Percentiles rank a stretch among this genome's conserved stretches.
phyloP scores from a whole-genome alignment of 306 rosid species.

The Dalbergia cultrata region DNA sequence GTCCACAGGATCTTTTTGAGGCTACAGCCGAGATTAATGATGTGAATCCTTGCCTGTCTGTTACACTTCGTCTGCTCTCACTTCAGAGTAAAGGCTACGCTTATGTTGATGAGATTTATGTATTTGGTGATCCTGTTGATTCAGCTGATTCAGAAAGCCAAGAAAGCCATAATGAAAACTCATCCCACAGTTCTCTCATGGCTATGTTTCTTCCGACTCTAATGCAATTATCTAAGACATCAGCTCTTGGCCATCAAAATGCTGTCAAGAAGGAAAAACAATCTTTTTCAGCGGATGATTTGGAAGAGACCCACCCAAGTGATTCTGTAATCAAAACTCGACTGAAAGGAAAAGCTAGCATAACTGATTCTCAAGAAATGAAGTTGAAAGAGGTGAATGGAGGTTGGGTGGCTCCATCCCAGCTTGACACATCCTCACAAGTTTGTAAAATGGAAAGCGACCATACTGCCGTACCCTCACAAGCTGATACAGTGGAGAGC shows the following conservation, averaged over 20 bases:
- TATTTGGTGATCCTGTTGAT: constrained; percentile 83
- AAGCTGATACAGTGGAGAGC: constrained; percentile 46
- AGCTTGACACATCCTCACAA: constrained; percentile 41
- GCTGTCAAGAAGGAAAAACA: constrained; percentile 56
- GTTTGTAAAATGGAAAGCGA: constrained; percentile 56
- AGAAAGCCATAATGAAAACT: constrained; percentile 52
- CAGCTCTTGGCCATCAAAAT: constrained; percentile 45
- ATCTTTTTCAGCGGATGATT: constrained; percentile 41
- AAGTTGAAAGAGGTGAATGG: constrained; percentile 53
- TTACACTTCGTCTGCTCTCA: constrained; percentile 83
- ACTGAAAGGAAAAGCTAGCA: constrained; percentile 50
- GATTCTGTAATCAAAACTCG: constrained; percentile 50
- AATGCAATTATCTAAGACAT: constrained; percentile 79
- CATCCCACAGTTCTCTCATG: constrained; percentile 76
- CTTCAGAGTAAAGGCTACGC: constrained; percentile 73
- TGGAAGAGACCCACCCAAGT: constrained; percentile 46
- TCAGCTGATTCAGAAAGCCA: constrained; percentile 59
- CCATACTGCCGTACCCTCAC: constrained; percentile 39
- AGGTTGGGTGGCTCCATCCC: constrained; percentile 49
- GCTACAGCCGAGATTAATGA: constrained; percentile 91
- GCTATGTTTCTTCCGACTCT: constrained; percentile 83
- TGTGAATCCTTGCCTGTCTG: constrained; percentile 76
- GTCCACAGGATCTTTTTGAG: constrained; percentile 76
- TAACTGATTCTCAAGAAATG: constrained; percentile 45
- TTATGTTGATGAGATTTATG: constrained; percentile 80